Base-by-base conservation (phyloP, 495 filamentous ascomycete species). In the Entonaema liquescens region DNA sequence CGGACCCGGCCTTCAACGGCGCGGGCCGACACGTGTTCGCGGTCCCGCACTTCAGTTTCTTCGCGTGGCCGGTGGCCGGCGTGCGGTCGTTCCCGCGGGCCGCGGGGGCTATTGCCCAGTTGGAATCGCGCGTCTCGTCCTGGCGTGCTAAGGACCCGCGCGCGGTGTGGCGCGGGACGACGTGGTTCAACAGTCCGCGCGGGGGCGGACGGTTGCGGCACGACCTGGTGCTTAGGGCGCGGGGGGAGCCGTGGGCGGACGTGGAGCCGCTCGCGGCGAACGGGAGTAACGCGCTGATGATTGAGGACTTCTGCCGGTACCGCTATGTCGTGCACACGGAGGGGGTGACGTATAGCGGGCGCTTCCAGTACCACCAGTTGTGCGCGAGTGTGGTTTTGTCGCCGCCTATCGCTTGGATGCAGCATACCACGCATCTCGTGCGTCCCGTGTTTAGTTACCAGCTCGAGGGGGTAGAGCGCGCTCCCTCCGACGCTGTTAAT, bases 1-100 rank as follows among this genome's bases (percentile, higher is more conserved):
- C 80, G 1, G 78, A 82, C 74, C 77, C 81, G 0, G 69, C 82
- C 12, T 82, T 90, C 71, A 79, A 77, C 25, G 77, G 86, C 4
- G 50, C 74, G 2, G 75, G 80, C 3, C 54, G 61, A 5, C 80
- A 79, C 12, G 78, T 83, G 56, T 94, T 92, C 88, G 73, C 92
- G 3, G 91, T 94, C 80, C 92, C 92, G 0, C 91, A 94, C 79
- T 94, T 94, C 76, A 86, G 88, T 66, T 92, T 90, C 82, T 94
- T 90, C 89, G 81, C 88, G 1, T 93, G 90, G 89, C 83, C 88
- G 0, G 83, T 90, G 47, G 81, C 87, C 31, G 81, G 85, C 62
- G 83, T 92, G 44, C 86, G 86, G 4, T 85, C 87, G 7, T 87
- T 90, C 59, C 71, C 81, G 13, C 85, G 86, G 65, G 85, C 89